Percentiles rank a stretch among this genome's conserved stretches.
These are phyloP conservation scores for Alternaria postmessia DNA, from an alignment of 2,329 filamentous ascomycete genomes.

Conservation along the genomic window DNA sequence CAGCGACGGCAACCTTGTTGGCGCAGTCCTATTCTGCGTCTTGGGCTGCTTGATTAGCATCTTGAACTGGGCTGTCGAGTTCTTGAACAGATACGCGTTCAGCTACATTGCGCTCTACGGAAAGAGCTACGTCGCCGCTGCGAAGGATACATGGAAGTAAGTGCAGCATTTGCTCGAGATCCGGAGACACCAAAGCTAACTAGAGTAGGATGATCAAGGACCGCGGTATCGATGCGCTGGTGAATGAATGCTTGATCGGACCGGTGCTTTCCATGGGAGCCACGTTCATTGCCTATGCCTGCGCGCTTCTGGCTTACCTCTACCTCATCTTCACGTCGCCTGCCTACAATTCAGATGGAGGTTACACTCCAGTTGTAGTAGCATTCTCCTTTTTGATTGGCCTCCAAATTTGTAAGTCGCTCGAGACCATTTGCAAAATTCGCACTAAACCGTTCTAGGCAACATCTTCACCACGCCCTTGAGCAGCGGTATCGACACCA, in stretches of 20 bases:
- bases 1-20: slow-evolving; percentile 73
- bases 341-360: slow-evolving; percentile 72
- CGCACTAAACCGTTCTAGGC: slow-evolving; percentile 41
- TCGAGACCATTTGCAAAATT: neutral
- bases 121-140: slow-evolving; percentile 83
- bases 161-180: slow-evolving; percentile 27
- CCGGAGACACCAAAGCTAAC: slow-evolving; percentile 18
- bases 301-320: slow-evolving; percentile 82
- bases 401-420: slow-evolving; percentile 77
- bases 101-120: slow-evolving; percentile 93
- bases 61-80: slow-evolving; percentile 84
- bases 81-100: slow-evolving; percentile 92
- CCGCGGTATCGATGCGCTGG: slow-evolving; percentile 86
- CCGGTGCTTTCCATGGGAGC: slow-evolving; percentile 75
- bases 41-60: slow-evolving; percentile 78
- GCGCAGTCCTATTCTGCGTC: slow-evolving; percentile 73
- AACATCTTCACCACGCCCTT: slow-evolving; percentile 90
- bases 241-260: slow-evolving; percentile 82
- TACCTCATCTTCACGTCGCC: slow-evolving; percentile 86
- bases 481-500: slow-evolving; percentile 86
- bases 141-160: slow-evolving; percentile 84
- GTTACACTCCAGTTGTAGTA: slow-evolving; percentile 78
- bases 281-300: slow-evolving; percentile 83
- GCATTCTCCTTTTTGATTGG: slow-evolving; percentile 90
- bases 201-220: slow-evolving; percentile 79